Conservation (phyloP, 345 rosid genomes). For the Citrus reticulata region DNA sequence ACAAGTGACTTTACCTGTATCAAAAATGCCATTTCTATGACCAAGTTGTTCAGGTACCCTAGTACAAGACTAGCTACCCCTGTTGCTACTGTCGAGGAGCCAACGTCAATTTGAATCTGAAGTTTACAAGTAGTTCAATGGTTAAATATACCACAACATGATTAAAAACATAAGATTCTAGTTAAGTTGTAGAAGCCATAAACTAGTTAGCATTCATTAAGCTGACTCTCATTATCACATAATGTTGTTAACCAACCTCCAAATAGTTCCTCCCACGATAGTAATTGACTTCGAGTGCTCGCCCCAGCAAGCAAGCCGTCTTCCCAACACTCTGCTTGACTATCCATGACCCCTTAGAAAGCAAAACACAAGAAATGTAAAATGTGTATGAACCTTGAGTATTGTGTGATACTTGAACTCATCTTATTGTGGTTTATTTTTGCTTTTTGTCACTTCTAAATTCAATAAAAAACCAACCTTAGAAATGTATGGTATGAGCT, state of each 20-base stretch:
- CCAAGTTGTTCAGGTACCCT: conserved; percentile 79
- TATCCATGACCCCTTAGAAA: conserved; percentile 83
- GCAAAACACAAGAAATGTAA: background rate
- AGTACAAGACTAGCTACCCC: conserved; percentile 78
- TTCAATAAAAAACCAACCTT: conserved; percentile 36
- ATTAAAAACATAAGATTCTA: too few relatives aligned
- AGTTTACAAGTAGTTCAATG: background rate
- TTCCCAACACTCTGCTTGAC: conserved; percentile 96
- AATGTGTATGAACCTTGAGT: background rate
- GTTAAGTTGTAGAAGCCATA: too few relatives aligned
- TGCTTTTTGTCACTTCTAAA: background rate
- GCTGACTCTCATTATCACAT: background rate
- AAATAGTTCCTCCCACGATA: conserved; percentile 73
- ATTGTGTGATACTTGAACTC: background rate
- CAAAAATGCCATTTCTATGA: conserved; percentile 90
- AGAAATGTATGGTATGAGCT: conserved; percentile 88
- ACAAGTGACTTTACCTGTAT: conserved; percentile 51
- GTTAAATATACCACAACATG: background rate
- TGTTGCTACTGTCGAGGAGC: conserved; percentile 90
- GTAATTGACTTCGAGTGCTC: conserved; percentile 63
- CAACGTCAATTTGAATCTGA: conserved; percentile 78
- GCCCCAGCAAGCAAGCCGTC: conserved; percentile 80
- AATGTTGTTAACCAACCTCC: conserved; percentile 49
- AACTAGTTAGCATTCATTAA: too few relatives aligned
- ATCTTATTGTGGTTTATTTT: background rate